Conservation (phyloP, 2,329 filamentous ascomycete species). For the Beauveria varroae region DNA sequence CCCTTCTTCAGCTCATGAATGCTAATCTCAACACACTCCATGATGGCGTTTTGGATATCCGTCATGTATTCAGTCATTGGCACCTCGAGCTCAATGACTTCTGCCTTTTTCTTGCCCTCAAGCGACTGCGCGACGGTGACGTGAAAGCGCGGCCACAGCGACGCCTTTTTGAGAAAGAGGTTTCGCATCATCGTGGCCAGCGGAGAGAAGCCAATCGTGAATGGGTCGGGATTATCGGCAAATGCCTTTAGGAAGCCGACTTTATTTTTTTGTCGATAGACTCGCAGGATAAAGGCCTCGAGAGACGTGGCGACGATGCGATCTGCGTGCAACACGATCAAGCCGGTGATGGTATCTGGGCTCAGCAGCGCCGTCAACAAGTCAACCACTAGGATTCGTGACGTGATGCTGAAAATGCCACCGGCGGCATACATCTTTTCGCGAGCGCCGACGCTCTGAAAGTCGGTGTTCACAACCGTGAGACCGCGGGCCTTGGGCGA, state of each 20-base stretch:
- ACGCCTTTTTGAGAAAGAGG: conserved; percentile 79
- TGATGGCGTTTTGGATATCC: conserved; percentile 85
- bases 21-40: conserved; percentile 93
- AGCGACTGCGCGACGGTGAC: conserved; percentile 81
- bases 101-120: conserved; percentile 86
- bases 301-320: conserved; percentile 76
- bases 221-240: conserved; percentile 86
- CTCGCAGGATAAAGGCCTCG: conserved; percentile 90
- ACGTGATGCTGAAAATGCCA: conserved; percentile 93
- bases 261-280: conserved; percentile 94
- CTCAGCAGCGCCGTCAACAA: conserved; percentile 77
- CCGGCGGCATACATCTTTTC: conserved; percentile 89
- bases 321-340: conserved; percentile 85
- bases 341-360: conserved; percentile 76
- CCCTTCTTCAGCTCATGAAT: conserved; percentile 89
- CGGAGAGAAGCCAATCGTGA: conserved; percentile 81
- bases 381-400: conserved; percentile 89
- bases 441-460: conserved; percentile 75
- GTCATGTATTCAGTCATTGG: conserved; percentile 93
- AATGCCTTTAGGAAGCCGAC: conserved; percentile 91
- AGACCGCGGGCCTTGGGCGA: conserved; percentile 75
- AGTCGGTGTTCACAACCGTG: conserved; percentile 89
- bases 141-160: conserved; percentile 90
- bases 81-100: conserved; percentile 94
- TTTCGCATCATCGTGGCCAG: conserved; percentile 82